A percentile compares a stretch with the other conserved stretches of the same genome.
These are phyloP conservation scores for Claviceps fusiformis DNA, from an alignment of 2,329 filamentous ascomycete species.

Conservation along the genomic window DNA sequence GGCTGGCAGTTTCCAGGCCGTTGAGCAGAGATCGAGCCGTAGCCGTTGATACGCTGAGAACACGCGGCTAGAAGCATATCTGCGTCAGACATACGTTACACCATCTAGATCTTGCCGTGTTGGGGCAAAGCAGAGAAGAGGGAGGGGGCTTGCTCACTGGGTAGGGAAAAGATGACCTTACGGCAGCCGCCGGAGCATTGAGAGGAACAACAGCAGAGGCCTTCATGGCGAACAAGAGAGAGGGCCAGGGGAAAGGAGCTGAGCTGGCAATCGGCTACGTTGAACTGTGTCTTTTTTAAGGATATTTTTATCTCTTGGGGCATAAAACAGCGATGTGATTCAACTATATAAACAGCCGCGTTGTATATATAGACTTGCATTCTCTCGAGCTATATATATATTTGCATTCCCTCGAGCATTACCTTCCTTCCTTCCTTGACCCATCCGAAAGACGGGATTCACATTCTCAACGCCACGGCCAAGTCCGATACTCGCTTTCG, in stretches of 20 bases:
- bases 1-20: conserved; percentile 41
- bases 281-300: too few species aligned
- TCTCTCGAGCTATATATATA: background rate
- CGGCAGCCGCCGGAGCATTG: conserved; percentile 12
- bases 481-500: background rate
- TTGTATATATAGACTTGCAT: background rate
- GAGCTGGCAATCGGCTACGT: too few species aligned
- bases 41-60: conserved; percentile 46
- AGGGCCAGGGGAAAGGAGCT: background rate
- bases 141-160: conserved; percentile 11
- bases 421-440: too few species aligned
- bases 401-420: background rate
- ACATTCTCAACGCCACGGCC: too few species aligned
- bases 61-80: conserved; percentile 32
- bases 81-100: background rate
- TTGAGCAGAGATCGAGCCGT: conserved; percentile 45
- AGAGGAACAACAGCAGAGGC: conserved; percentile 15
- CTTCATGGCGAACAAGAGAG: conserved; percentile 15
- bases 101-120: background rate
- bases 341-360: background rate
- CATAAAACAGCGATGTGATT: background rate
- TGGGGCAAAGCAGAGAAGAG: background rate
- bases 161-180: conserved; percentile 15
- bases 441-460: background rate
- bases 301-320: too few species aligned